Conservation (phyloP, 108 stramenopile species). For the Cyclotella choctawhatcheeana region DNA sequence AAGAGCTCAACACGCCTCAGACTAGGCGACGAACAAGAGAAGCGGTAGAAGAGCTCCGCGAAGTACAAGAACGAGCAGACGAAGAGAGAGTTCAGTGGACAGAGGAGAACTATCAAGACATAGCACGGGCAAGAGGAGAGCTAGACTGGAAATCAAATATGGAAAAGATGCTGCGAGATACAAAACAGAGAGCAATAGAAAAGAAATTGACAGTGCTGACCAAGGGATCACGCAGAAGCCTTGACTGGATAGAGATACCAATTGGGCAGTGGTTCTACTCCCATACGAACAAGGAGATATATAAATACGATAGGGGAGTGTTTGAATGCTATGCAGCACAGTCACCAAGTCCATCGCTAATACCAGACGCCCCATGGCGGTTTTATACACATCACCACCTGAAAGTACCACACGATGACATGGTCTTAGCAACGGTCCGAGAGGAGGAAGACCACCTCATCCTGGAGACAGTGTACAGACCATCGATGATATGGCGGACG, state of each 20-base stretch:
- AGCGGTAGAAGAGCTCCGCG: background rate
- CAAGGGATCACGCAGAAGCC: background rate
- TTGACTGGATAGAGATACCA: background rate
- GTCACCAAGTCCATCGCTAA: background rate
- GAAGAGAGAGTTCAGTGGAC: background rate
- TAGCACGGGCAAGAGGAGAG: too few species aligned
- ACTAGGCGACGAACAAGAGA: background rate
- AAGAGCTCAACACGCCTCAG: background rate
- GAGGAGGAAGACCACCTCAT: background rate
- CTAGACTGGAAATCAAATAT: too few species aligned
- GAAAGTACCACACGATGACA: background rate
- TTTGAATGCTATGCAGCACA: background rate
- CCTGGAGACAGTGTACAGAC: background rate
- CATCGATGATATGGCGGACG: background rate
- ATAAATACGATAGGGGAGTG: background rate
- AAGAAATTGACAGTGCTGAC: too few species aligned
- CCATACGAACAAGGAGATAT: background rate
- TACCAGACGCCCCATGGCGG: background rate
- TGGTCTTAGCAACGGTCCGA: background rate
- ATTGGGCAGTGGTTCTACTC: conserved; percentile 7
- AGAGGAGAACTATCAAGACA: conserved; percentile 1
- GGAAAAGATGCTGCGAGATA: too few species aligned
- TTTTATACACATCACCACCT: conserved; percentile 5
- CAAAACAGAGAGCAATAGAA: too few species aligned
- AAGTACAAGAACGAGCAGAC: background rate